Evolutionary conservation across 2,329 filamentous ascomycete genomes (phyloP).

Genomic region (Zymoseptoria crescenta): DNA sequence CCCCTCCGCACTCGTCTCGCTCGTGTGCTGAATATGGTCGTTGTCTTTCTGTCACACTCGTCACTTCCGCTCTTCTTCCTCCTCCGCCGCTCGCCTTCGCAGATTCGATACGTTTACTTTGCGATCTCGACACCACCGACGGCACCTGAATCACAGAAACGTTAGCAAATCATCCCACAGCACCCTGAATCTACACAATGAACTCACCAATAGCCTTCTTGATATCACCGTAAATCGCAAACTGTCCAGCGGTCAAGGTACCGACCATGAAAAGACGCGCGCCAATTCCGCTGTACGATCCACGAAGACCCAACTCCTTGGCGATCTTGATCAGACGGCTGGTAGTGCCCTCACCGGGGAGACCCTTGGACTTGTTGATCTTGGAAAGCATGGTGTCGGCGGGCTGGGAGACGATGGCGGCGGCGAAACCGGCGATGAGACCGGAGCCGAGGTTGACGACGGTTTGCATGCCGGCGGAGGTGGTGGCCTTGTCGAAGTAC

Average conservation of each 20-base stretch:
- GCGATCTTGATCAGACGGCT: slow-evolving; percentile 79
- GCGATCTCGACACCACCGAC: slow-evolving; percentile 68
- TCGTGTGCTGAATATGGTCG: background rate
- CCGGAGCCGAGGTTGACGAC: slow-evolving; percentile 77
- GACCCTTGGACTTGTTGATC: slow-evolving; percentile 92
- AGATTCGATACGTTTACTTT: slow-evolving; percentile 9
- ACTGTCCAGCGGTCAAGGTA: slow-evolving; percentile 70
- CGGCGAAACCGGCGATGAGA: slow-evolving; percentile 78
- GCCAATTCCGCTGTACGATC: slow-evolving; percentile 73
- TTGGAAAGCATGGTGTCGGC: slow-evolving; percentile 91
- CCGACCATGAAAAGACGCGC: slow-evolving; percentile 70
- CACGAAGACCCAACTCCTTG: slow-evolving; percentile 69
- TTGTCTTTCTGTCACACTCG: slow-evolving; percentile 2
- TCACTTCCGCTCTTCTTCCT: slow-evolving; percentile 1
- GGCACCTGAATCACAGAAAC: slow-evolving; percentile 43
- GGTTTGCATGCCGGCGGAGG: slow-evolving; percentile 65
- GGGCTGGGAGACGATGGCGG: slow-evolving; percentile 78
- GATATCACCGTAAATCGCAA: slow-evolving; percentile 78
- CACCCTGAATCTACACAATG: background rate
- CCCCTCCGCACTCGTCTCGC: background rate
- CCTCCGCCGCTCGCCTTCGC: background rate
- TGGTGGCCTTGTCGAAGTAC: slow-evolving; percentile 59
- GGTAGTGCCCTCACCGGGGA: slow-evolving; percentile 75
- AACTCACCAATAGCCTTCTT: slow-evolving; percentile 46
- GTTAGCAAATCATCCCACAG: slow-evolving; percentile 4